Base-by-base conservation (phyloP, 2,329 filamentous ascomycete species). In the Scolecobasidium constrictum region DNA sequence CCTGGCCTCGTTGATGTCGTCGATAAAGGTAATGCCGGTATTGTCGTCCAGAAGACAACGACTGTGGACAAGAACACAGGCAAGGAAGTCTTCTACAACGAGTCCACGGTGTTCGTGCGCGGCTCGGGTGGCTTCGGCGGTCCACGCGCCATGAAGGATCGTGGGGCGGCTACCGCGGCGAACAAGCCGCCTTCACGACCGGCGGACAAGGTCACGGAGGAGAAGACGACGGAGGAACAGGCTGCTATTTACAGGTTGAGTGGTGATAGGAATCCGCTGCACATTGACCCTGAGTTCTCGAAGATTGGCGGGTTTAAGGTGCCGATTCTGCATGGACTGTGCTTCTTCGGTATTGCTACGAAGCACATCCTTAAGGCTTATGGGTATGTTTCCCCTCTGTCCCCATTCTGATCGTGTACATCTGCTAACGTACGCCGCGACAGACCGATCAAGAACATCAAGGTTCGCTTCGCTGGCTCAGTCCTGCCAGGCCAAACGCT, bases 281-380 rank as follows among this genome's bases (percentile, higher is more conserved):
- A 98, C 68, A 83, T 98, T 48, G 92, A 98, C 63, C 90, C 92
- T 2, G 75, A 78, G 39, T 96, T 98, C 65, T 86, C 86, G 67
- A 90, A 90, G 69, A 81, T 93, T 54, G 92, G 90, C 46, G 92
- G 92, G 46, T 98, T 98, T 77, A 83, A 92, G 67, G 77, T 72
- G 20, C 92, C 92, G 13, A 98, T 98, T 59, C 71, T 98, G 42
- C 92, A 98, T 69, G 92, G 92, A n/a, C 77, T 98, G 28, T 94
- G 86, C 74, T 90, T 81, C 60, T 90, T 98, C 56, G 92, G 92
- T 52, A 78, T 96, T 50, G 81, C 85, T 13, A 86, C 81, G 50
- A 95, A 94, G 73, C 87, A 90, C 47, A 78, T 98, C 33, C 83
- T 88, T 61, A 76, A 86, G 64, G 81, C 72, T 49, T 96, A 80